A percentile compares a stretch with the other conserved stretches of the same genome.
These are phyloP conservation scores for Trypanosoma avium DNA, from an alignment of 208 protist species.

Conservation along the genomic window DNA sequence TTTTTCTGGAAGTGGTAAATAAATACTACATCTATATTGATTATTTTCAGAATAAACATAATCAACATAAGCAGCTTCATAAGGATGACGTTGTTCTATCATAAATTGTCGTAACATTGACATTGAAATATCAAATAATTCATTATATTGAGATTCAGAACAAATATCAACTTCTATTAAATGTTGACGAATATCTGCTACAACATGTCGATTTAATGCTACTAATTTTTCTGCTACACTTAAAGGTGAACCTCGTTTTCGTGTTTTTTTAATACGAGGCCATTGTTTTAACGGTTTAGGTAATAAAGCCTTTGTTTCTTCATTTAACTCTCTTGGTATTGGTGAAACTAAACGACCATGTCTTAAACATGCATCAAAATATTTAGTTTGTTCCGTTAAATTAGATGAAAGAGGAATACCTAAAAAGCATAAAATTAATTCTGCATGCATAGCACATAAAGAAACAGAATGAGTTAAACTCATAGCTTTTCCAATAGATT, in stretches of 20 bases:
- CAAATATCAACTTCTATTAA: slow-evolving; percentile 55
- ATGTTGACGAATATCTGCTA: slow-evolving; percentile 40
- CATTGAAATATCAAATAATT: slow-evolving; percentile 39
- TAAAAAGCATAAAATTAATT: slow-evolving; percentile 53
- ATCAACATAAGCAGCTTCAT: slow-evolving; percentile 47
- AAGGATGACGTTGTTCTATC: slow-evolving; percentile 49
- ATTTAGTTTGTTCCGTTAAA: slow-evolving; percentile 32
- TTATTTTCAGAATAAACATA: slow-evolving; percentile 31
- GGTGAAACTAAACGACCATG: slow-evolving; percentile 44
- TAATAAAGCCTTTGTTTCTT: slow-evolving; percentile 9
- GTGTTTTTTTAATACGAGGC: slow-evolving; percentile 32
- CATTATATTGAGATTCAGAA: slow-evolving; percentile 19
- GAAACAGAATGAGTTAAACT: slow-evolving; percentile 26
- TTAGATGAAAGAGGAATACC: slow-evolving; percentile 42
- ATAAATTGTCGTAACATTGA: slow-evolving; percentile 57
- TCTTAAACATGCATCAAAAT: slow-evolving; percentile 64
- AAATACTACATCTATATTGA: slow-evolving; percentile 58
- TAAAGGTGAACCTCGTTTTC: slow-evolving; percentile 30
- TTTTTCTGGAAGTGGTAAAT: slow-evolving; percentile 59
- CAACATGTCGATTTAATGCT: slow-evolving; percentile 34
- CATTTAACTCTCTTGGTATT: slow-evolving; percentile 22
- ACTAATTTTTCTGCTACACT: slow-evolving; percentile 41
- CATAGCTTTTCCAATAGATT: slow-evolving; percentile 52
- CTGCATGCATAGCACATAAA: slow-evolving; percentile 81
- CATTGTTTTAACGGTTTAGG: slow-evolving; percentile 63